phyloP scores from a whole-genome alignment of 2,329 filamentous ascomycete species.

The Sporothrix pallida region DNA sequence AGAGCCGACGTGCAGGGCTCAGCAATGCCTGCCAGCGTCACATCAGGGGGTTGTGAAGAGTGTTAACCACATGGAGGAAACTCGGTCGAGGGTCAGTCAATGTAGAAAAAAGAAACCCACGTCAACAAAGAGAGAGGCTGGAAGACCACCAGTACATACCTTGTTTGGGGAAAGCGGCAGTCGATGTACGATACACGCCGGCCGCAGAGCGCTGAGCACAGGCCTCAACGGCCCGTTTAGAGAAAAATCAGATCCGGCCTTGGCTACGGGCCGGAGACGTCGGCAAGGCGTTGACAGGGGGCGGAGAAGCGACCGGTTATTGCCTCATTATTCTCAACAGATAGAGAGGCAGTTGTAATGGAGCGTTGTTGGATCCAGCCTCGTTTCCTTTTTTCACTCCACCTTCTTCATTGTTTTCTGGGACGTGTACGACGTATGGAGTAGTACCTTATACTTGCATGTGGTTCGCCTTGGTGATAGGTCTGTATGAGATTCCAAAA shows the following conservation, averaged over 20 bases:
- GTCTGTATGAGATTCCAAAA: neutral
- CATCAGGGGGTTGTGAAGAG: too few relatives aligned
- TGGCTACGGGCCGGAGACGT: conserved; percentile 4
- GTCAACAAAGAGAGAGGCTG: neutral
- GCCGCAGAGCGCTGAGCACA: neutral
- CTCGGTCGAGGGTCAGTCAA: neutral
- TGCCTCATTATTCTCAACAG: neutral
- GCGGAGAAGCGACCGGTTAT: neutral
- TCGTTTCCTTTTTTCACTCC: neutral
- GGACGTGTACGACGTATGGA: neutral
- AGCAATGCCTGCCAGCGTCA: neutral
- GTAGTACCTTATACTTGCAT: neutral
- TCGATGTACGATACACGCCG: neutral
- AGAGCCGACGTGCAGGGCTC: conserved; percentile 12
- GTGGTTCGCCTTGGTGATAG: neutral
- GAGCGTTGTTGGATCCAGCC: neutral
- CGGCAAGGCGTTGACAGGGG: neutral
- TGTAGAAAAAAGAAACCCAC: conserved; percentile 1
- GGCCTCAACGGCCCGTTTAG: conserved; percentile 20
- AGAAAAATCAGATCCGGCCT: neutral
- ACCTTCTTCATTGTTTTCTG: neutral
- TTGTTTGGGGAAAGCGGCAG: neutral
- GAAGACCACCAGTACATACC: neutral
- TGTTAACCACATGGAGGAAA: neutral
- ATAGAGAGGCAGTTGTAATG: neutral